Evolutionary conservation across 192 early-diverging fungal genomes (phyloP).

Genomic region (Funneliformis mosseae): DNA sequence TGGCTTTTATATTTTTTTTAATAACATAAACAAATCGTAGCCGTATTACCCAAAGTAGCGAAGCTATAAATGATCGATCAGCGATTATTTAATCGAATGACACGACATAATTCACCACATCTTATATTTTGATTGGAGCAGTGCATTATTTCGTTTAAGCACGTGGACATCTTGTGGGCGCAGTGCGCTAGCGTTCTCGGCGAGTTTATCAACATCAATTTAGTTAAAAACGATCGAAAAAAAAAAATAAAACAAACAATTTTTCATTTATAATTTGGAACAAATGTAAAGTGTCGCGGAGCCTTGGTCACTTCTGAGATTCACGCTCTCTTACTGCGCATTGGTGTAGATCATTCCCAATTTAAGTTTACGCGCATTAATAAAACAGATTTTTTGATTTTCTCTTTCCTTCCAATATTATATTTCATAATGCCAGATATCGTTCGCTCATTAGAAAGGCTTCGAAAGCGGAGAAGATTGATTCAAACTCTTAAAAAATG

Average conservation of each 20-base stretch:
- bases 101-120: background rate
- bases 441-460: background rate
- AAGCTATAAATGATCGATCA: background rate
- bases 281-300: too few relatives aligned
- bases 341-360: background rate
- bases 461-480: background rate
- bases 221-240: too few relatives aligned
- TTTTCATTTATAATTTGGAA: too few relatives aligned
- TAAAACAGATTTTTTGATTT: background rate
- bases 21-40: background rate
- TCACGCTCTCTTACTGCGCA: too few relatives aligned
- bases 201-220: too few relatives aligned
- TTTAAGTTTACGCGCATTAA: background rate
- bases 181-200: background rate
- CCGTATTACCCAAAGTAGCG: background rate
- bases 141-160: background rate
- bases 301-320: too few relatives aligned
- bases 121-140: background rate
- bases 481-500: slow-evolving; percentile 16
- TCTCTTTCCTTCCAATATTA: background rate
- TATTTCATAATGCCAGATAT: background rate
- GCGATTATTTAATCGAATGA: background rate
- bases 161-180: background rate
- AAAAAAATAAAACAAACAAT: too few relatives aligned
- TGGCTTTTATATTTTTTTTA: background rate